phyloP scores from a whole-genome alignment of 2,329 filamentous ascomycete species.

The Nannizzia gypsea region DNA sequence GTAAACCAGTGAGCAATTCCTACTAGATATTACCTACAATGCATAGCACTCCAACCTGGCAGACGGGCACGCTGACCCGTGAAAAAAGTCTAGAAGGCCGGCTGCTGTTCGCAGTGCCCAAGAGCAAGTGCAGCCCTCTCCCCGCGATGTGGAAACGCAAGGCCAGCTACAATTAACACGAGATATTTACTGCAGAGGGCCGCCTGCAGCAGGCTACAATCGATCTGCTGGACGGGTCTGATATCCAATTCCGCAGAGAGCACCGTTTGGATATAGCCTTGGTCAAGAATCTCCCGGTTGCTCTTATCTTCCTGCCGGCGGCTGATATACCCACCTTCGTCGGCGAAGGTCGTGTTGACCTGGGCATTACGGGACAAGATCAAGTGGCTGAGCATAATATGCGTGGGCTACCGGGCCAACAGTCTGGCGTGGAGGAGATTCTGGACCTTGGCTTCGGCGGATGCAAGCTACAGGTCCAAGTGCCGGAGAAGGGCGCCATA shows the following conservation, averaged over 20 bases:
- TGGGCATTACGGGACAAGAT: constrained; percentile 90
- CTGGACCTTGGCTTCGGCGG: constrained; percentile 81
- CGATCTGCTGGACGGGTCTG: constrained; percentile 81
- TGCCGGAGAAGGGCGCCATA: constrained; percentile 71
- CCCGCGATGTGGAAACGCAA: constrained; percentile 64
- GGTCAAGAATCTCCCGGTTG: constrained; percentile 91
- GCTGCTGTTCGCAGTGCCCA: constrained; percentile 92
- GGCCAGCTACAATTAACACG: constrained; percentile 50
- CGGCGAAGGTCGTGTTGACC: constrained; percentile 80
- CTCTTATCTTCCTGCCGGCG: constrained; percentile 90
- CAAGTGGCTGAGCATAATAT: constrained; percentile 86
- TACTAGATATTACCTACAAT: neutral
- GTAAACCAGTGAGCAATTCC: constrained; percentile 45
- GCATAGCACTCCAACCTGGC: neutral
- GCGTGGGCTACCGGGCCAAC: constrained; percentile 25
- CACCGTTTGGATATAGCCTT: constrained; percentile 92
- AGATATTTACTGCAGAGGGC: constrained; percentile 53
- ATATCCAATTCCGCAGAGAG: constrained; percentile 93
- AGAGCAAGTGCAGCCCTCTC: constrained; percentile 56
- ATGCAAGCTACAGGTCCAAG: constrained; percentile 94
- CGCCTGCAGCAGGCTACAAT: constrained; percentile 78
- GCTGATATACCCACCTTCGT: constrained; percentile 97
- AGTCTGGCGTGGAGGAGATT: constrained; percentile 64
- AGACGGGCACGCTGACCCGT: constrained; percentile 16
- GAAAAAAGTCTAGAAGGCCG: constrained; percentile 70